Evolutionary conservation across 2,329 filamentous ascomycete species (phyloP).

Genomic region (Alternaria sp.): DNA sequence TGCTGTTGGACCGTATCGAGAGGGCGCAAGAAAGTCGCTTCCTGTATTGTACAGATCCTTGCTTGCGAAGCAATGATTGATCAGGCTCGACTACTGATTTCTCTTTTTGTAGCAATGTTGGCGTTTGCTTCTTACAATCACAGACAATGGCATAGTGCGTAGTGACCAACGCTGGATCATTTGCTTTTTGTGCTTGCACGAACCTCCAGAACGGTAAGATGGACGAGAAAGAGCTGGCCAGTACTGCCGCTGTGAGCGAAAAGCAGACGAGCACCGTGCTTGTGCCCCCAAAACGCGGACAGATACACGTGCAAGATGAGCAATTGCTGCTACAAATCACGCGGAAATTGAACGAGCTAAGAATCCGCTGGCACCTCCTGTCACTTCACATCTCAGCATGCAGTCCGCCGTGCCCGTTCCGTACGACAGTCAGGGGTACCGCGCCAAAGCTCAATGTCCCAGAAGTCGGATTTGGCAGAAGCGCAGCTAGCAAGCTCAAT

Average conservation of each 20-base stretch:
- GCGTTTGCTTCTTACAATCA: background rate
- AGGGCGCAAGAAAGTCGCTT: background rate
- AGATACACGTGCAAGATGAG: background rate
- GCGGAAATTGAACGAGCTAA: too few species aligned
- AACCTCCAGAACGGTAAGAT: background rate
- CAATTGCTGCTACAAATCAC: background rate
- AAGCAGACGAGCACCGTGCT: too few species aligned
- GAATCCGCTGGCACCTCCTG: too few species aligned
- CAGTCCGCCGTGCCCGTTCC: too few species aligned
- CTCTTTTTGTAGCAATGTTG: background rate
- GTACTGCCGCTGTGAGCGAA: too few species aligned
- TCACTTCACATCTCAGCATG: too few species aligned
- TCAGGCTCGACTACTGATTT: background rate
- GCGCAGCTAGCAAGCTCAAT: too few species aligned
- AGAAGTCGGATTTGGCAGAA: too few species aligned
- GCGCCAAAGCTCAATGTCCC: too few species aligned
- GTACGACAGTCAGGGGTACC: too few species aligned
- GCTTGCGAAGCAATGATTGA: background rate
- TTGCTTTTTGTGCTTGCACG: background rate
- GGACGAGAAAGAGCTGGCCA: background rate
- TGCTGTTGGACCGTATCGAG: background rate
- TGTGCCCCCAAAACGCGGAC: too few species aligned
- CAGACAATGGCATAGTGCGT: background rate
- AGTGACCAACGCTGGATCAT: background rate
- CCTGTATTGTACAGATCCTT: background rate